phyloP scores from a whole-genome alignment of 176 grass and related monocot species.

The Pontederia paniculata region DNA sequence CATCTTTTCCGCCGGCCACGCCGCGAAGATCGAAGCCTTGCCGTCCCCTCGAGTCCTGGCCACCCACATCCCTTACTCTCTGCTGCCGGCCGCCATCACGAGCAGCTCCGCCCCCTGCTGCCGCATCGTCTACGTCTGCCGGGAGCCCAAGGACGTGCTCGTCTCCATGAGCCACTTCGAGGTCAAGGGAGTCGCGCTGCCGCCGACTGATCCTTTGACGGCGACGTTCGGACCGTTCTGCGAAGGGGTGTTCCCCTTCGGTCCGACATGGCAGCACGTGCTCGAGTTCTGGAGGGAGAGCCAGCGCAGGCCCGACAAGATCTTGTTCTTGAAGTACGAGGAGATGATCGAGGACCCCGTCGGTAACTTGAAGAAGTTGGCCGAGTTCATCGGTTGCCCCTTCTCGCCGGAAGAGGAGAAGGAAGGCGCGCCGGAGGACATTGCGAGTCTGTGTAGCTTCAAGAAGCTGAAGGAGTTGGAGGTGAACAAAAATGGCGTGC shows the following conservation, averaged over 20 bases:
- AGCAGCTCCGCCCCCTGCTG: background rate
- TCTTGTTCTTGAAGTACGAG: conserved; percentile 33
- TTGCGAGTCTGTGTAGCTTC: conserved; percentile 25
- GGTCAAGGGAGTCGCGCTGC: background rate
- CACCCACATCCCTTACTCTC: conserved; percentile 27
- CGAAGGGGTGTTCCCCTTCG: background rate
- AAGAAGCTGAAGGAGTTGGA: conserved; percentile 1
- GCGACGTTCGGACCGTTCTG: background rate
- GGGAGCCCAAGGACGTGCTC: conserved; percentile 38
- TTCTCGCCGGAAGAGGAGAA: conserved; percentile 10
- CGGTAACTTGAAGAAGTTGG: conserved; percentile 8
- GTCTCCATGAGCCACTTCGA: conserved; percentile 21
- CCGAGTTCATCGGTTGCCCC: conserved; percentile 19
- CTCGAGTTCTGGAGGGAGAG: conserved; percentile 19
- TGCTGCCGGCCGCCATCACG: conserved; percentile 14
- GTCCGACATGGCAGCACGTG: conserved; percentile 28
- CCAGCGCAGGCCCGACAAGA: background rate
- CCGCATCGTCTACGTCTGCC: conserved; percentile 26
- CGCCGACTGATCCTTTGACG: background rate
- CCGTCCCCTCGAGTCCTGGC: conserved; percentile 17
- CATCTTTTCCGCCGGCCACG: background rate
- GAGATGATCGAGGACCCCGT: conserved; percentile 15
- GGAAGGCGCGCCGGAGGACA: background rate
- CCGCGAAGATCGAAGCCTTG: background rate
- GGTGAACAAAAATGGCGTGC: conserved; percentile 5